phyloP scores from a whole-genome alignment of 495 filamentous ascomycete genomes.

The Xanthoparmelia taractica region DNA sequence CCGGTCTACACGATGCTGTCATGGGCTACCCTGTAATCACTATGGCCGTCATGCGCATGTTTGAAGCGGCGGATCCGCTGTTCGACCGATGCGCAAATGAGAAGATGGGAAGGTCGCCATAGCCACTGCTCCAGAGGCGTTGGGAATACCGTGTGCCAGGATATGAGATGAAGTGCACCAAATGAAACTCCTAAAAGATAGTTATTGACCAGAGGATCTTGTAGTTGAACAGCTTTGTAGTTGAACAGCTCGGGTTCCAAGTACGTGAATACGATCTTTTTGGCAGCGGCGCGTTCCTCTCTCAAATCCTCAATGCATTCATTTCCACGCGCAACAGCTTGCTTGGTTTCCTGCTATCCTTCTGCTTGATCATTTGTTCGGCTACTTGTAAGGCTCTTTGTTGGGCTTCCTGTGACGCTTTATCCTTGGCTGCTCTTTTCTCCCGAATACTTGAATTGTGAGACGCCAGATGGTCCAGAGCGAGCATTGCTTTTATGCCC shows the following conservation, averaged over 20 bases:
- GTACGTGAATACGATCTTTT: slow-evolving; percentile 24
- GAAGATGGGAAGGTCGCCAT: slow-evolving; percentile 21
- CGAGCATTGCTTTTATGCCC: slow-evolving; percentile 23
- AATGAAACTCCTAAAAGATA: slow-evolving; percentile 30
- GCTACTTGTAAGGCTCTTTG: not conserved
- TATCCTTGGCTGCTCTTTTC: slow-evolving; percentile 26
- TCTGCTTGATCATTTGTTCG: not conserved
- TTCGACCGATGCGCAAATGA: not conserved
- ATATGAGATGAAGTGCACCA: slow-evolving; percentile 29
- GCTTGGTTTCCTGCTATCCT: slow-evolving; percentile 2
- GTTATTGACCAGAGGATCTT: slow-evolving; percentile 28
- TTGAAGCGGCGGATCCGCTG: slow-evolving; percentile 19
- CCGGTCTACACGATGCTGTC: slow-evolving; percentile 44
- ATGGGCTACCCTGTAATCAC: slow-evolving; percentile 45
- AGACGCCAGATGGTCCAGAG: slow-evolving; percentile 28
- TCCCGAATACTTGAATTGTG: slow-evolving; percentile 30
- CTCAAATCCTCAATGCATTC: not conserved
- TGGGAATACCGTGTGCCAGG: slow-evolving; percentile 28
- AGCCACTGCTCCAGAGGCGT: slow-evolving; percentile 25
- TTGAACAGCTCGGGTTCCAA: slow-evolving; percentile 27
- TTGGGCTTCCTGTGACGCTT: slow-evolving; percentile 11
- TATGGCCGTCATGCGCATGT: slow-evolving; percentile 39
- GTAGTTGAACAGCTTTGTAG: slow-evolving; percentile 27
- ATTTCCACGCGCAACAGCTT: slow-evolving; percentile 1
- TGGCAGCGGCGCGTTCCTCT: not conserved